Evolutionary conservation across 106 monocot genomes (phyloP), one percentile per base, ranked within the genome.

Genomic region (Apostasia ramifera): DNA sequence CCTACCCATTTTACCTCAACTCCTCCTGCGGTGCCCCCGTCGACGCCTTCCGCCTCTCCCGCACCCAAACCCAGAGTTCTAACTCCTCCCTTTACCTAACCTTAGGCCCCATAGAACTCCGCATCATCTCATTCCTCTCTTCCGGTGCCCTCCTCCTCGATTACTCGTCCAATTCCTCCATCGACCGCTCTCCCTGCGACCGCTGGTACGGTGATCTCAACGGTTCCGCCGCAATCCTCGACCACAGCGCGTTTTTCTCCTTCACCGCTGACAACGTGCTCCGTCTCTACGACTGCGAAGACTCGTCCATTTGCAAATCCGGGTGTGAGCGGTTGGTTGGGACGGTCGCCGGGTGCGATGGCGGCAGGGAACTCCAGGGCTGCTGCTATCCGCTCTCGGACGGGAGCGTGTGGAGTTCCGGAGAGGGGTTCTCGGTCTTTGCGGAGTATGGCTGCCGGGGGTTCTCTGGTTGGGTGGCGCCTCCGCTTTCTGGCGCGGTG

Each of bases 311-410:
- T 3, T 94, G 94, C 77, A 73, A 45, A 39, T 41, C 74, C 0
- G 76, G 66, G 47, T 94, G 90, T 74, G 77, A 71, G 8, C 46
- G 41, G 10, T 11, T 67, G 47, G 75, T 37, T 13, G 49, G 45
- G 1, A 76, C 57, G 4, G 62, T 9, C 0, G 68, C 46, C 37
- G 75, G 82, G 4, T 57, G 74, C 45, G 70, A 58, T 1, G 72
- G 61, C 38, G 59, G 38, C 14, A 66, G 68, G 8, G 62, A 75
- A 2, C 67, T 68, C 42, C 53, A 53, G 53, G 90, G 93, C 1
- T 94, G 94, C 64, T 94, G 94, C 57, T 94, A 94, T 68, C 80
- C 90, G 50, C 75, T 94, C 8, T 82, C 87, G 6, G 94, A 90
- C 47, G 80, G 87, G 41, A 87, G 85, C 50, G 82, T 83, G 62